These are phyloP conservation scores for Schwanniomyces vanrijiae DNA, from an alignment of 805 yeast genomes.

Conservation along the genomic window DNA sequence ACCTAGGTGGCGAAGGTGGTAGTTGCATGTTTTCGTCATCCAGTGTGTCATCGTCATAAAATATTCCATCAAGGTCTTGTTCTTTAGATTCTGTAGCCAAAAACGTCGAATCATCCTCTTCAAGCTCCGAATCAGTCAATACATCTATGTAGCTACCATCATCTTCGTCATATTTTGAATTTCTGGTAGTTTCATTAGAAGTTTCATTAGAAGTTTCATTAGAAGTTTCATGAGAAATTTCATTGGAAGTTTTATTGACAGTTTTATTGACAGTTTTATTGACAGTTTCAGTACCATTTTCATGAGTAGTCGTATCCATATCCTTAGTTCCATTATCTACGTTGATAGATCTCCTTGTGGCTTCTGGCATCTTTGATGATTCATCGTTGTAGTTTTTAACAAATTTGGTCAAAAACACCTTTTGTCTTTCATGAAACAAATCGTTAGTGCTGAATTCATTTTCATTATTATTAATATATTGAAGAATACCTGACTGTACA, in stretches of 20 bases:
- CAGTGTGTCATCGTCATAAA: conserved; percentile 34
- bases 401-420: conserved; percentile 29
- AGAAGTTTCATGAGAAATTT: no score
- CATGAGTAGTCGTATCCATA: background rate
- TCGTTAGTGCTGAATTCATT: conserved; percentile 32
- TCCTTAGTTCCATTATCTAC: conserved; percentile 1
- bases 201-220: no score
- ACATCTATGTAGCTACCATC: conserved; percentile 2
- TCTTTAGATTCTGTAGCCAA: conserved; percentile 1
- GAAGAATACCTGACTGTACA: conserved; percentile 34
- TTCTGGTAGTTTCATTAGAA: no score
- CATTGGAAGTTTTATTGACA: no score
- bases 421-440: conserved; percentile 36
- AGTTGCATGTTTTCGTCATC: conserved; percentile 44
- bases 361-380: background rate
- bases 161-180: no score
- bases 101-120: background rate
- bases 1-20: conserved; percentile 67
- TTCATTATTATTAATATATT: conserved; percentile 28
- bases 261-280: no score
- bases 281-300: background rate
- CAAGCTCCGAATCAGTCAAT: background rate
- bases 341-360: conserved; percentile 5
- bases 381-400: conserved; percentile 24
- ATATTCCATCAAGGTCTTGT: conserved; percentile 23